phyloP scores from a whole-genome alignment of 2,329 filamentous ascomycete genomes.

The Xylariales sp. region DNA sequence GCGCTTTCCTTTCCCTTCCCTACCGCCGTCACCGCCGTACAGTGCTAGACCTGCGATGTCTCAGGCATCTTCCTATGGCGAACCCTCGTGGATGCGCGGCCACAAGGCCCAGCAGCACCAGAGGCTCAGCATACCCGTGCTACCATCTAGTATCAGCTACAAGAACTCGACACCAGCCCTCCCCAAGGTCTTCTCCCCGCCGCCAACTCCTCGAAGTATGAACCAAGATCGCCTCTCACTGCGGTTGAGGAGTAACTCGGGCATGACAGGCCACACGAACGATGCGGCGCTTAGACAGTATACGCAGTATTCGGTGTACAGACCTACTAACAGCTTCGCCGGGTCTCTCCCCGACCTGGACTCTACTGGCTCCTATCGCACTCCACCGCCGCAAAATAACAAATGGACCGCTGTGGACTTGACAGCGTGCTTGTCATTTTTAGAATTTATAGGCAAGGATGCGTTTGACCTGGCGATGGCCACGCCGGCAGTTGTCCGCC shows the following conservation, averaged over 20 bases:
- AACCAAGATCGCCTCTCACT: constrained; percentile 17
- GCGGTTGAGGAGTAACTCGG: constrained; percentile 40
- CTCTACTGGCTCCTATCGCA: too few relatives aligned
- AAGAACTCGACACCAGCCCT: constrained; percentile 6
- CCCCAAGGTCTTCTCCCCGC: constrained; percentile 15
- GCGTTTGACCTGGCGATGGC: constrained; percentile 46
- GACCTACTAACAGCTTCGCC: not conserved
- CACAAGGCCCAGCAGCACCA: constrained; percentile 6
- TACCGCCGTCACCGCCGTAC: too few relatives aligned
- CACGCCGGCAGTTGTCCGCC: constrained; percentile 40
- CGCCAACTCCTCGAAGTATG: constrained; percentile 14
- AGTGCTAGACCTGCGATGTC: too few relatives aligned
- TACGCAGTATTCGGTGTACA: constrained; percentile 42
- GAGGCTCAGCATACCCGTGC: constrained; percentile 6
- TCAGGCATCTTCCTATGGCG: not conserved
- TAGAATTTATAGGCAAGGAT: constrained; percentile 45
- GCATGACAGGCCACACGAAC: constrained; percentile 39
- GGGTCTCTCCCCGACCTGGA: not conserved
- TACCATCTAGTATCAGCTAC: constrained; percentile 7
- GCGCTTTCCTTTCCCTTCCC: too few relatives aligned
- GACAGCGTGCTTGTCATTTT: constrained; percentile 21
- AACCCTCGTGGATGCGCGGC: not conserved
- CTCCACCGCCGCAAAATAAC: too few relatives aligned
- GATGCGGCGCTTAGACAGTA: constrained; percentile 39
- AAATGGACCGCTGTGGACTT: too few relatives aligned